These are phyloP conservation scores for Hapsidospora chrysogenum DNA, from an alignment of 495 filamentous ascomycete genomes.

Conservation along the genomic window DNA sequence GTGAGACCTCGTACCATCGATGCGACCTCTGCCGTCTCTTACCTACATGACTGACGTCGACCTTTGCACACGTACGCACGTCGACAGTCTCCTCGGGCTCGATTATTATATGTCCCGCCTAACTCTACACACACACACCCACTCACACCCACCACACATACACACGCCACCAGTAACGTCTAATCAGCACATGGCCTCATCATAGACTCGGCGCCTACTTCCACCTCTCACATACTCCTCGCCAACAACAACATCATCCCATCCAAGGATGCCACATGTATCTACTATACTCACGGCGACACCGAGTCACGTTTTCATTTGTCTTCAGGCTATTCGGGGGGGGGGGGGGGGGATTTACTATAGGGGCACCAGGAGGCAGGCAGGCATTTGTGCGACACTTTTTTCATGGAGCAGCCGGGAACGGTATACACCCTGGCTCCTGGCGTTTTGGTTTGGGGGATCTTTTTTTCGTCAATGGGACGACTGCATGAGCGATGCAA, in stretches of 20 bases:
- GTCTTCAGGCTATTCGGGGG: too few relatives aligned
- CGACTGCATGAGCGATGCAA: too few relatives aligned
- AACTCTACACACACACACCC: neutral
- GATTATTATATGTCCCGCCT: neutral
- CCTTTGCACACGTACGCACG: neutral
- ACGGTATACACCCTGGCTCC: too few relatives aligned
- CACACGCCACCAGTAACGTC: neutral
- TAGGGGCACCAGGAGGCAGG: too few relatives aligned
- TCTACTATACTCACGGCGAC: too few relatives aligned
- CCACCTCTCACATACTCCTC: too few relatives aligned
- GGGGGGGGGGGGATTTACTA: too few relatives aligned
- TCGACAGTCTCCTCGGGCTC: neutral
- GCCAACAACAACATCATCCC: neutral
- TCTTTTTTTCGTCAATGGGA: too few relatives aligned
- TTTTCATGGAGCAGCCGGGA: too few relatives aligned
- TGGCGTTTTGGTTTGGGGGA: too few relatives aligned
- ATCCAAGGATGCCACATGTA: neutral
- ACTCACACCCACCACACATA: neutral
- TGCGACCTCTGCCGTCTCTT: neutral
- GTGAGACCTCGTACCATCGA: neutral
- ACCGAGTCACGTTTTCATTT: too few relatives aligned
- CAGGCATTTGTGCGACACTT: too few relatives aligned
- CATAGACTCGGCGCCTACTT: slow-evolving; percentile 2
- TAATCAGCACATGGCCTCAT: neutral
- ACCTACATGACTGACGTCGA: neutral